Base-by-base conservation (phyloP, 2,329 filamentous ascomycete genomes). In the Stromatinia cepivora region DNA sequence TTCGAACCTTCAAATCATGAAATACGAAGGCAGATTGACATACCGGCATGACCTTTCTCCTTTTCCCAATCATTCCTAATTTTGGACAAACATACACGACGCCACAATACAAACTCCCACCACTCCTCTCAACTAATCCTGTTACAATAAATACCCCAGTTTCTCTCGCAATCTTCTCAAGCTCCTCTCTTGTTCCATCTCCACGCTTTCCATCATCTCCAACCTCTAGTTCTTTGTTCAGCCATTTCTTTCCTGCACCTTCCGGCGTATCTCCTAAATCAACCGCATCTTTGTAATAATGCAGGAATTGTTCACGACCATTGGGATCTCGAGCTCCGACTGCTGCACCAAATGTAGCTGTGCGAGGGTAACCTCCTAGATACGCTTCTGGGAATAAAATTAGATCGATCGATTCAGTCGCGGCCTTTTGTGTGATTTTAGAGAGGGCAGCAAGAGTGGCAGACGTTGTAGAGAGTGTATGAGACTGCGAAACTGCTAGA, bases 361-460 rank as follows among this genome's bases (percentile, higher is more conserved):
- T 93, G 15, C 94, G 90, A 25, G 94, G 94, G 78, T 97, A 97
- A 1, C 94, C 94, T 59, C 94, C 94, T 1, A 97, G 85, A 78
- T 93, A 97, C 31, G 94, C 94, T 82, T 98, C 94, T 0, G 94
- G 94, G 71, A 97, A 94, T 66, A 97, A 87, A 39, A 97, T 84
- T 63, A 97, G 84, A 78, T 95, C 84, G 52, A 87, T 81, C 4
- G 77, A 74, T 69, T 81, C 77, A 1, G 78, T 75, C 4, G 89
- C 86, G n/a, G 93, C 93, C 48, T 84, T 81, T 34, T 81, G 81
- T 46, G 91, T 89, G 20, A 91, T 87, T 15, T 79, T 74, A 75
- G 88, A 84, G 64, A 97, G 86, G 48, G 89, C 86, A 9, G 80
- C 76, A 68, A 97, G 85, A 0, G 93, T 96, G 17, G 61, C 56